Base-by-base conservation (phyloP, 2,329 filamentous ascomycete genomes). In the Pestalotiopsis sp. region DNA sequence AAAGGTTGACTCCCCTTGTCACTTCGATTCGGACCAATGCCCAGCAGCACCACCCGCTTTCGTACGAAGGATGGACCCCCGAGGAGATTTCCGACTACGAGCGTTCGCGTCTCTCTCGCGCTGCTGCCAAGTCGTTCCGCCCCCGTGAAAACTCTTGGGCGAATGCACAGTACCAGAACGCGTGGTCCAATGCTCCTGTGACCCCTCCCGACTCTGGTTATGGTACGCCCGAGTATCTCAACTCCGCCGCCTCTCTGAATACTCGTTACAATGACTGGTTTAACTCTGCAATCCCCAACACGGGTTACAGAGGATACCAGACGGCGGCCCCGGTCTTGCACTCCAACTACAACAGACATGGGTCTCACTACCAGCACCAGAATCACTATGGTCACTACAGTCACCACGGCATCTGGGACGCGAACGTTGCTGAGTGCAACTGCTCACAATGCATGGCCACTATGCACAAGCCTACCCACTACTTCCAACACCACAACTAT, bases 161-260 rank as follows among this genome's bases (percentile, higher is more conserved):
- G 14, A 35, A 61, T 13, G 73, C 79, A 40, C 79, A 81, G 67
- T 83, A 83, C 68, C 79, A 77, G 44, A 71, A 77, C 6, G 74
- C 76, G 48, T 80, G 84, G 14, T 80, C 77, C 13, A 73, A 77
- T 63, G 82, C 83, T 61, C 86, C 86, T 6, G 77, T 89, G 67
- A 89, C 87, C 0, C 87, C 87, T 2, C 87, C 87, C 1, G 87
- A 89, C 70, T 89, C 87, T 22, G 87, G 87, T 5, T 89, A 89
- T 67, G 86, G 86, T 57, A 89, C 87, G 0, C 87, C 87, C 4
- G 87, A 89, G 71, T 87, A 88, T 70, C 79, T 82, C 62, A 83
- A 85, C 75, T 88, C 86, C 56, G 84, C 86, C 3, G 81, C 86
- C 0, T 84, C 86, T 1, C 81, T 82, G 70, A 88, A 88, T 66